phyloP scores from a whole-genome alignment of 1,284 basidiomycete species.

The Leccinum fallax region DNA sequence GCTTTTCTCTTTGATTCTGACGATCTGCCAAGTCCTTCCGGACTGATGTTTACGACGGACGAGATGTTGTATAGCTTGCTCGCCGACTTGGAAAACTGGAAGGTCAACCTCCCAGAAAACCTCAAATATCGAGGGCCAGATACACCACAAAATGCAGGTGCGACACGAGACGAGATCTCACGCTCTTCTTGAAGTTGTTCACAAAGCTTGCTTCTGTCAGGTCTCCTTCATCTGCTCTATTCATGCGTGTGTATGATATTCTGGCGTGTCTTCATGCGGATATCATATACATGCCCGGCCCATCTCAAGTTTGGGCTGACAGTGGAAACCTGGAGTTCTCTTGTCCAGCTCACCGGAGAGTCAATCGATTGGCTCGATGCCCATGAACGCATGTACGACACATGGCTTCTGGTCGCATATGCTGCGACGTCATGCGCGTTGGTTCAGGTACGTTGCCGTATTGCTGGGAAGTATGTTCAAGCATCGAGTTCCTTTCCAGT shows the following conservation, averaged over 20 bases:
- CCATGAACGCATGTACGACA: conserved; percentile 82
- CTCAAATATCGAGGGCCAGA: conserved; percentile 75
- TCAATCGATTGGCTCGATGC: conserved; percentile 89
- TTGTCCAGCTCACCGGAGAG: conserved; percentile 75
- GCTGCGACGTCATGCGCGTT: conserved; percentile 89
- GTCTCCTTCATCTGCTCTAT: conserved; percentile 83
- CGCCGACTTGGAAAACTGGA: conserved; percentile 79
- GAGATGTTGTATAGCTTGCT: conserved; percentile 71
- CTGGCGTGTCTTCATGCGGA: conserved; percentile 94
- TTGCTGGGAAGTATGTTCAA: conserved; percentile 4
- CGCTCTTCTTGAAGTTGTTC: conserved; percentile 4
- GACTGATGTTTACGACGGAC: conserved; percentile 81
- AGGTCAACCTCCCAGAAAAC: conserved; percentile 69
- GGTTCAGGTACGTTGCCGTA: conserved; percentile 70
- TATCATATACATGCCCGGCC: conserved; percentile 83
- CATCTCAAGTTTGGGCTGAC: conserved; percentile 86
- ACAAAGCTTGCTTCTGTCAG: conserved; percentile 40
- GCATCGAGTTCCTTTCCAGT: conserved; percentile 48
- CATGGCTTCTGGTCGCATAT: conserved; percentile 86
- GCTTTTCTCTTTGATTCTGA: conserved; percentile 9
- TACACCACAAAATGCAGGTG: conserved; percentile 64
- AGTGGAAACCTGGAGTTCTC: conserved; percentile 75
- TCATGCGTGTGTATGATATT: conserved; percentile 89
- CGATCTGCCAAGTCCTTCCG: conserved; percentile 66
- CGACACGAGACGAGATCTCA: conserved; percentile 27